Percentiles rank a stretch among this genome's conserved stretches.
Conservation (phyloP, 371 early-diverging fungal species). For the Paraphysoderma sedebokerense region DNA sequence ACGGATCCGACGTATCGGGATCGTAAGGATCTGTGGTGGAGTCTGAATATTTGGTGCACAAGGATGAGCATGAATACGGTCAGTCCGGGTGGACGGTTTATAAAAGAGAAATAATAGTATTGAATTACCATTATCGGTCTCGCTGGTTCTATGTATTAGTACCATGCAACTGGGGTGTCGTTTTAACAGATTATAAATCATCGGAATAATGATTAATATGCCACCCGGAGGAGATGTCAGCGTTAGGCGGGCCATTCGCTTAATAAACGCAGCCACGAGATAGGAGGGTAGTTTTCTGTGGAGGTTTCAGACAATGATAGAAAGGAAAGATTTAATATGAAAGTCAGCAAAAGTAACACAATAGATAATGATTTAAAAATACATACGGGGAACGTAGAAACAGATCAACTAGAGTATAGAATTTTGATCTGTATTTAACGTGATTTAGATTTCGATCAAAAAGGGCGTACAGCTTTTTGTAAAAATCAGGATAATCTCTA, state of each 20-base stretch:
- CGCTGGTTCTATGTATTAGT: constrained; percentile 50
- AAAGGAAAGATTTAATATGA: neutral
- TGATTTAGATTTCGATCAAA: constrained; percentile 73
- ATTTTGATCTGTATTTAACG: constrained; percentile 79
- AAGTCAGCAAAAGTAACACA: neutral
- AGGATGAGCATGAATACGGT: neutral
- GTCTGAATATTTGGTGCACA: neutral
- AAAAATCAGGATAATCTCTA: constrained; percentile 91
- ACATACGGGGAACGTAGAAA: constrained; percentile 73
- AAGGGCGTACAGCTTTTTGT: constrained; percentile 71
- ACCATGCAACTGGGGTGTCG: constrained; percentile 73
- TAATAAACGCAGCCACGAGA: constrained; percentile 80
- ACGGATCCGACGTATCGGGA: constrained; percentile 46
- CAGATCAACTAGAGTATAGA: constrained; percentile 69
- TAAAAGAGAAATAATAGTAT: neutral
- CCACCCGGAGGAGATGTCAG: constrained; percentile 73
- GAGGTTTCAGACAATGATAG: neutral
- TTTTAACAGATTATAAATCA: constrained; percentile 77
- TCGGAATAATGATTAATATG: constrained; percentile 58
- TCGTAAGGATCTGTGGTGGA: constrained; percentile 41
- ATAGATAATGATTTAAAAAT: neutral
- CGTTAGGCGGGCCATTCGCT: constrained; percentile 66
- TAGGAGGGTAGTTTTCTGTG: constrained; percentile 64
- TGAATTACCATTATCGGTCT: constrained; percentile 6
- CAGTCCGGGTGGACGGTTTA: constrained; percentile 1